These are phyloP conservation scores for Hygrocybe punicea DNA, from an alignment of 768 basidiomycete species.

Conservation along the genomic window DNA sequence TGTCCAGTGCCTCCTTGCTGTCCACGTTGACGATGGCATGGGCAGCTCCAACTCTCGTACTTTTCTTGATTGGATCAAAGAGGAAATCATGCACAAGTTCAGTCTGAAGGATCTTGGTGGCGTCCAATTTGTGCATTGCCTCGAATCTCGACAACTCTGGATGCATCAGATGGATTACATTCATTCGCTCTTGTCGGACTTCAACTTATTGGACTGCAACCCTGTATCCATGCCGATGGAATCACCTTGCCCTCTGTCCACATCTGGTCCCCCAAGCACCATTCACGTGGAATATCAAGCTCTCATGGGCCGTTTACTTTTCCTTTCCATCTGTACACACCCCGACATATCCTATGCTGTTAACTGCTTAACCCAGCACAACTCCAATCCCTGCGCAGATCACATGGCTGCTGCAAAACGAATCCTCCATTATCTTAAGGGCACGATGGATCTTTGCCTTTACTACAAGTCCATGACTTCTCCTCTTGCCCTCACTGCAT, in stretches of 20 bases:
- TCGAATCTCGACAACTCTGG: not conserved
- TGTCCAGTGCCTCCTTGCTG: slow-evolving; percentile 15
- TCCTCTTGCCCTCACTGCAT: slow-evolving; percentile 9
- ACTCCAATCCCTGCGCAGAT: slow-evolving; percentile 20
- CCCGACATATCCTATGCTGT: slow-evolving; percentile 38
- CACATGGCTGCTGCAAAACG: slow-evolving; percentile 33
- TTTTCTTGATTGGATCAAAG: slow-evolving; percentile 22
- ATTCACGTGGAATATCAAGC: slow-evolving; percentile 16
- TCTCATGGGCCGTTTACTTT: slow-evolving; percentile 27
- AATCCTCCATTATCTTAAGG: slow-evolving; percentile 33
- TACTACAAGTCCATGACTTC: slow-evolving; percentile 7
- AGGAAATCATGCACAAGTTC: slow-evolving; percentile 12
- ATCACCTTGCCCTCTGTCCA: not conserved
- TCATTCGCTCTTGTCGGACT: not conserved
- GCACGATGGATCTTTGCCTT: slow-evolving; percentile 9
- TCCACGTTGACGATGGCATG: slow-evolving; percentile 30
- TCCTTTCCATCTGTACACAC: slow-evolving; percentile 29
- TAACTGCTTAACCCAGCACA: slow-evolving; percentile 28
- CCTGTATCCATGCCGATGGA: not conserved
- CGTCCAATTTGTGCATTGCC: slow-evolving; percentile 15
- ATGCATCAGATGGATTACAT: slow-evolving; percentile 2
- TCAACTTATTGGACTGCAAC: not conserved
- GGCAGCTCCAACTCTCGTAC: slow-evolving; percentile 15
- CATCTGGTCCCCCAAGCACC: slow-evolving; percentile 9
- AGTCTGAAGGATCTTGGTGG: slow-evolving; percentile 30